A percentile compares a stretch with the other conserved stretches of the same genome.
phyloP scores from a whole-genome alignment of 306 rosid species.

The Boehmeria nivea region DNA sequence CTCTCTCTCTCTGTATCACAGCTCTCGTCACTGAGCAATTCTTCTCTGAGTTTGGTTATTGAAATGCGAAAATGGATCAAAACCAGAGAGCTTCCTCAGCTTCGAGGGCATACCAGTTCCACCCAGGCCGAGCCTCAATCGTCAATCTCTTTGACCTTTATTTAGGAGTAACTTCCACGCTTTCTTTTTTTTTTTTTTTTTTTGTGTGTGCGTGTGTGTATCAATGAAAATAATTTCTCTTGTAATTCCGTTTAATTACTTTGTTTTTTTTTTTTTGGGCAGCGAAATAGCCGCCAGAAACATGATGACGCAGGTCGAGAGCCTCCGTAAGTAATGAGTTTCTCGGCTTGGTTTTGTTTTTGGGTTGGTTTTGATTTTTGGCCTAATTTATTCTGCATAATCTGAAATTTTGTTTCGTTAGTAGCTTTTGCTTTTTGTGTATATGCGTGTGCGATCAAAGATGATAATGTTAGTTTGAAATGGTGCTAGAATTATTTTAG shows the following conservation, averaged over 20 bases:
- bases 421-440: too few relatives aligned
- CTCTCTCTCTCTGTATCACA: too few relatives aligned
- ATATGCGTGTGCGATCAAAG: too few relatives aligned
- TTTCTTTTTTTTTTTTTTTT: not conserved
- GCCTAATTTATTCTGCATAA: too few relatives aligned
- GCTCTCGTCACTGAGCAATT: too few relatives aligned
- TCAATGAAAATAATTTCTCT: not conserved
- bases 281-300: conserved; percentile 63
- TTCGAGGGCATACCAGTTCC: conserved; percentile 70
- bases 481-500: too few relatives aligned
- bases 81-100: conserved; percentile 48
- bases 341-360: not conserved
- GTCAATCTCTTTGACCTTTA: conserved; percentile 86
- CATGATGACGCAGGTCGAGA: conserved; percentile 59
- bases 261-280: not conserved
- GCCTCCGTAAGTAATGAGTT: conserved; percentile 74
- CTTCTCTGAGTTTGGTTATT: too few relatives aligned
- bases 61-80: conserved; percentile 90
- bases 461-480: too few relatives aligned
- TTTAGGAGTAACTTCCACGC: conserved; percentile 48
- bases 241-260: not conserved
- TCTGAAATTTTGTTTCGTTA: too few relatives aligned
- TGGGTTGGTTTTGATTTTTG: too few relatives aligned
- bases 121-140: conserved; percentile 74
- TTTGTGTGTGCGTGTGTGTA: too few relatives aligned